These are phyloP conservation scores for Oryza punctata DNA, from an alignment of 176 grass and related monocot genomes.

Conservation along the genomic window DNA sequence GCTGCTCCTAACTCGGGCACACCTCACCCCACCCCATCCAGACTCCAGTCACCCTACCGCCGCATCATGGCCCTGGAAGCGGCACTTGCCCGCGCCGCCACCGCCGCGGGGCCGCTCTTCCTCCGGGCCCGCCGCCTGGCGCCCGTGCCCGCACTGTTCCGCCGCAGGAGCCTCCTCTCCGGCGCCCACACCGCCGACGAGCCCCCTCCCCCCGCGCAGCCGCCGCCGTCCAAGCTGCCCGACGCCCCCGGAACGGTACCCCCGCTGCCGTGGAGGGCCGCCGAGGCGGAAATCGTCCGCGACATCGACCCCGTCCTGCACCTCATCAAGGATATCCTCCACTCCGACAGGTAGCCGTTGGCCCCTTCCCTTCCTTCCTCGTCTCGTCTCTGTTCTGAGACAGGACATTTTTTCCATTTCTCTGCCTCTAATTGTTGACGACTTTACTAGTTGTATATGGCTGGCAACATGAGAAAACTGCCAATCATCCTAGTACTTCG, in stretches of 20 bases:
- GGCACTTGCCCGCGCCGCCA: slow-evolving; percentile 25
- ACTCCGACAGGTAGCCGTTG: slow-evolving; percentile 60
- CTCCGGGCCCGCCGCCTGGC: not conserved
- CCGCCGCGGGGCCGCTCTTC: slow-evolving; percentile 26
- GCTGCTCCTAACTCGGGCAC: no score
- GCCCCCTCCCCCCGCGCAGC: not conserved
- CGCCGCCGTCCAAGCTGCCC: slow-evolving; percentile 32
- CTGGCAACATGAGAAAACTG: no score
- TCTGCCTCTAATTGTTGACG: not conserved
- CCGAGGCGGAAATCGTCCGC: slow-evolving; percentile 62
- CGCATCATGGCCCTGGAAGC: slow-evolving; percentile 40
- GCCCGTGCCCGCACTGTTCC: not conserved
- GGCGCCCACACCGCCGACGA: slow-evolving; percentile 36
- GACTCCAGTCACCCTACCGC: no score
- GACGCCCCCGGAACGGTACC: slow-evolving; percentile 11
- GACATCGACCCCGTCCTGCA: slow-evolving; percentile 61
- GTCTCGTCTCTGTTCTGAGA: not conserved
- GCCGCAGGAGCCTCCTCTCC: slow-evolving; percentile 31
- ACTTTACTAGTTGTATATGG: no score
- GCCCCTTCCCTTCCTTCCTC: not conserved
- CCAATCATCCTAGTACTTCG: no score
- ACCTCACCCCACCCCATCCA: no score
- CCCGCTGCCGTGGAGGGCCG: slow-evolving; percentile 48
- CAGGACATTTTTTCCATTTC: no score
- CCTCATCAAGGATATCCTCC: slow-evolving; percentile 81